Percentiles rank a stretch among this genome's conserved stretches.
phyloP scores from a whole-genome alignment of 1,284 basidiomycete species.

The Malassezia dermatis region DNA sequence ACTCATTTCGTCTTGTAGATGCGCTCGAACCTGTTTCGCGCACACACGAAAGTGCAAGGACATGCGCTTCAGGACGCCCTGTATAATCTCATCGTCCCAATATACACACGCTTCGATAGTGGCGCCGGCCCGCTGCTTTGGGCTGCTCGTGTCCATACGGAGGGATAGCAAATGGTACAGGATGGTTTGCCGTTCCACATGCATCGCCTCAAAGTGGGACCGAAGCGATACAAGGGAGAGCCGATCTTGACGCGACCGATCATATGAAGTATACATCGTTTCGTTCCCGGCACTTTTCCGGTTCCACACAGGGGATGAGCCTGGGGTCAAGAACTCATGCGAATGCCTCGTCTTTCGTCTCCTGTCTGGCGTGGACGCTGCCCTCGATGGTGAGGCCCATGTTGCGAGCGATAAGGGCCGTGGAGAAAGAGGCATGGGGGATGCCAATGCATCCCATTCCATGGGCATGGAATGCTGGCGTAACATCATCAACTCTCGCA shows the following conservation, averaged over 20 bases:
- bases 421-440: neutral
- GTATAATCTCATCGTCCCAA: constrained; percentile 8
- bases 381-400: neutral
- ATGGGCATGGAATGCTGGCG: neutral
- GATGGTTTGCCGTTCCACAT: constrained; percentile 22
- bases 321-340: neutral
- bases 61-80: constrained; percentile 3
- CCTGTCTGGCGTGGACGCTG: neutral
- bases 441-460: neutral
- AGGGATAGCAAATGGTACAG: constrained; percentile 34
- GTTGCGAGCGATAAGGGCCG: neutral
- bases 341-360: neutral
- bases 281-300: neutral
- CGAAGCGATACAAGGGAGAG: constrained; percentile 30
- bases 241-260: constrained; percentile 16
- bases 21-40: neutral
- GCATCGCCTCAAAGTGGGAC: constrained; percentile 34
- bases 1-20: neutral
- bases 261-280: neutral
- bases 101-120: constrained; percentile 11
- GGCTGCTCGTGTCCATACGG: constrained; percentile 16
- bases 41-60: neutral
- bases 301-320: neutral
- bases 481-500: neutral
- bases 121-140: neutral